Conservation (phyloP, 495 filamentous ascomycete species). For the Bacidia rubella region DNA sequence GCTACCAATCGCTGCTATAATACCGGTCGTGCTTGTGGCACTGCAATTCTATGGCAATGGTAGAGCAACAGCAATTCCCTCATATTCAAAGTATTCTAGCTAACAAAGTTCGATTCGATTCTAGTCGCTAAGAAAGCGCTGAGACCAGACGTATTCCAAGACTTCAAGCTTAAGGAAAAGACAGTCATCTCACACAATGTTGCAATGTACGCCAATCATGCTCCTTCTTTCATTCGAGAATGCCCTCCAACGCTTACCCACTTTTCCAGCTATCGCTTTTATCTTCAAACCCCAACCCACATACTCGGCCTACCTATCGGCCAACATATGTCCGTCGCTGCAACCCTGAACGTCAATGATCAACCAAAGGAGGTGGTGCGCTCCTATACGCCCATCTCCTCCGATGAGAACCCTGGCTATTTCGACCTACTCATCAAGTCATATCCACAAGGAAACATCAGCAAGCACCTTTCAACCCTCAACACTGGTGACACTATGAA, state of each 20-base stretch:
- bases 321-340: slow-evolving; percentile 93
- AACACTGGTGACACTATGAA: slow-evolving; percentile 76
- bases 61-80: slow-evolving; percentile 22
- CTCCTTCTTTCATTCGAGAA: neutral
- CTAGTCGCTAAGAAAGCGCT: slow-evolving; percentile 56
- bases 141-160: slow-evolving; percentile 74
- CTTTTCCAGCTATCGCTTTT: slow-evolving; percentile 64
- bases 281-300: slow-evolving; percentile 56
- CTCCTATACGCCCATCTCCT: slow-evolving; percentile 92
- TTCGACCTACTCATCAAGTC: slow-evolving; percentile 97
- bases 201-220: slow-evolving; percentile 41
- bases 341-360: slow-evolving; percentile 48
- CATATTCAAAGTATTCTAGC: too few relatives aligned
- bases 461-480: slow-evolving; percentile 71
- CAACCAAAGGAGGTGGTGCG: slow-evolving; percentile 78
- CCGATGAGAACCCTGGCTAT: slow-evolving; percentile 81
- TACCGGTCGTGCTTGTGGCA: slow-evolving; percentile 39
- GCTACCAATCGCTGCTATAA: slow-evolving; percentile 52
- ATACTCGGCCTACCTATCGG: slow-evolving; percentile 95
- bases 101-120: too few relatives aligned
- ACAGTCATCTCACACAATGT: slow-evolving; percentile 93
- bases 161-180: slow-evolving; percentile 82
- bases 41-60: slow-evolving; percentile 3
- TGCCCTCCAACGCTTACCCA: neutral
- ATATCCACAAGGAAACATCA: slow-evolving; percentile 94